phyloP scores from a whole-genome alignment of 2,329 filamentous ascomycete genomes.

The Neopestalotiopsis rosae region DNA sequence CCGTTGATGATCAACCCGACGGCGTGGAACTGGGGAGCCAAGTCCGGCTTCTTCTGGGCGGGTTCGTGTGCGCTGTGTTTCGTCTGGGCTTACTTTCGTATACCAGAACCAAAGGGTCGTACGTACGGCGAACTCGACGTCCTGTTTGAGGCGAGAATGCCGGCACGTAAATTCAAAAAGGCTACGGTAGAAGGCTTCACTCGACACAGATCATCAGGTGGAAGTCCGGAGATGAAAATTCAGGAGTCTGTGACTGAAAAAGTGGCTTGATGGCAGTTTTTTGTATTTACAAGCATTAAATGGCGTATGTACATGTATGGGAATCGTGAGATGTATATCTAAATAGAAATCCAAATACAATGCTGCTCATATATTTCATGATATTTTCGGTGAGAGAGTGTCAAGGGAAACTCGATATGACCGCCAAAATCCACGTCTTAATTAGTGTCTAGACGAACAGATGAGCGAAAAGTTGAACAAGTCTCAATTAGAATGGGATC shows the following conservation, averaged over 20 bases:
- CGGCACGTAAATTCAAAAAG: slow-evolving; percentile 44
- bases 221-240: neutral
- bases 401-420: too few relatives aligned
- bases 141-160: slow-evolving; percentile 49
- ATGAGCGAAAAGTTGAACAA: too few relatives aligned
- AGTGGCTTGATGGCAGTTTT: neutral
- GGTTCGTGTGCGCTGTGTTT: slow-evolving; percentile 48
- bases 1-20: slow-evolving; percentile 34
- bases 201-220: neutral
- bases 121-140: slow-evolving; percentile 59
- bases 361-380: too few relatives aligned
- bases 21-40: slow-evolving; percentile 46
- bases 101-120: slow-evolving; percentile 57
- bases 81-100: slow-evolving; percentile 55
- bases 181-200: slow-evolving; percentile 36
- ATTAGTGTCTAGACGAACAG: too few relatives aligned
- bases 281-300: too few relatives aligned
- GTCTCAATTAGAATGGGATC: too few relatives aligned
- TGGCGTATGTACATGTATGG: too few relatives aligned
- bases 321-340: too few relatives aligned
- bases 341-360: too few relatives aligned
- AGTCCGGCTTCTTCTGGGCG: slow-evolving; percentile 49
- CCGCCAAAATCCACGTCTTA: too few relatives aligned
- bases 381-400: too few relatives aligned
- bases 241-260: neutral